Conservation (phyloP, 2,329 filamentous ascomycete genomes). For the Microcyclosporella mali region DNA sequence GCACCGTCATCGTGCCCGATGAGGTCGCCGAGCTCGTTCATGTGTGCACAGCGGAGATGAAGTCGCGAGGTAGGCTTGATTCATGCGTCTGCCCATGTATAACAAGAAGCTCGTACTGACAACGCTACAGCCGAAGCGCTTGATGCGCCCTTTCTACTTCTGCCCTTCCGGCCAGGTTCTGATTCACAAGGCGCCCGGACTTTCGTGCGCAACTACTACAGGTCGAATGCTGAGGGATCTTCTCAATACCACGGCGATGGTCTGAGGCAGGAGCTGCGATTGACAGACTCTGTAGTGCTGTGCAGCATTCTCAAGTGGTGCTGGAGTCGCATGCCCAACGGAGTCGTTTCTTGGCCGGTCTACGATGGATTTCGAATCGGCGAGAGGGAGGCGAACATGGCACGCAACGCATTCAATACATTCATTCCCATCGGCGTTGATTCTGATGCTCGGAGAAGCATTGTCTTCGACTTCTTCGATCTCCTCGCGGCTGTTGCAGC, state of each 20-base stretch:
- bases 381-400: slow-evolving; percentile 87
- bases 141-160: slow-evolving; percentile 82
- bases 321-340: slow-evolving; percentile 85
- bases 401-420: slow-evolving; percentile 87
- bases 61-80: slow-evolving; percentile 77
- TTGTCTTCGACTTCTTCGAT: slow-evolving; percentile 96
- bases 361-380: slow-evolving; percentile 95
- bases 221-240: slow-evolving; percentile 56
- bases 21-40: slow-evolving; percentile 84
- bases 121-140: slow-evolving; percentile 54
- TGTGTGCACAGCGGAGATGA: slow-evolving; percentile 83
- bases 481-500: slow-evolving; percentile 84
- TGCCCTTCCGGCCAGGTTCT: slow-evolving; percentile 85
- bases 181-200: slow-evolving; percentile 87
- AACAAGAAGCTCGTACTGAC: slow-evolving; percentile 3
- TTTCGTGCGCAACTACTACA: slow-evolving; percentile 90
- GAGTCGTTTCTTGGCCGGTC: slow-evolving; percentile 92
- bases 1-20: slow-evolving; percentile 75
- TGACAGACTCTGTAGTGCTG: slow-evolving; percentile 91
- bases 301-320: slow-evolving; percentile 97
- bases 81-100: not conserved
- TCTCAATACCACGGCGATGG: slow-evolving; percentile 57
- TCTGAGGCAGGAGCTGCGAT: slow-evolving; percentile 77
- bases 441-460: slow-evolving; percentile 73
- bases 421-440: slow-evolving; percentile 94